Evolutionary conservation across 2,329 filamentous ascomycete genomes (phyloP), one percentile per base, ranked within the genome.

Genomic region (Ceratocystis papillata): DNA sequence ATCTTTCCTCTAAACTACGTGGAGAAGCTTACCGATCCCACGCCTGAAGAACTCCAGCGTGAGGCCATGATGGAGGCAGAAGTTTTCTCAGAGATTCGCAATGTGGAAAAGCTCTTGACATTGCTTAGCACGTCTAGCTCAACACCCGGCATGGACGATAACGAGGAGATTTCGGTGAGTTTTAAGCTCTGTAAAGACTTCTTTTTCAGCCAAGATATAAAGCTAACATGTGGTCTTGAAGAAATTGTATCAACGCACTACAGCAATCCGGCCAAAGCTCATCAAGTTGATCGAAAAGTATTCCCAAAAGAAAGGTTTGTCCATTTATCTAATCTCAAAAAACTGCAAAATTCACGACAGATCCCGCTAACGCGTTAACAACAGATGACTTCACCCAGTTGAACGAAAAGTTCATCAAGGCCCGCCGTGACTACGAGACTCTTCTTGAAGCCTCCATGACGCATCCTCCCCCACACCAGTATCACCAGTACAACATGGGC

Each of bases 351-450:
- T 7, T 25, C 46, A 66, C 25, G 5, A 12, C 30, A 55, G 33
- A 41, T n/a, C 4, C 41, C 44, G 28, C 46, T 63, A 63, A 66
- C 60, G n/a, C 37, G 10, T 41, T 12, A 67, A 22, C 20, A 55
- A 69, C 74, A 96, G 94, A 99, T 76, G 94, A 99, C 75, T 97
- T 99, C 73, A 96, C 94, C 1, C 93, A 97, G 74, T 80, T 99
- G 69, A 99, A 99, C 73, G 94, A 99, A 76, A 97, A 97, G 78
- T 99, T 99, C 76, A 97, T 99, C 80, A 99, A 99, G 77, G 94
- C 94, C 59, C 87, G 94, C 70, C 85, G 93, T 72, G 94, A 99
- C 76, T 99, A 99, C 74, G 94, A 99, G 77, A 87, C 89, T 37
- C 81, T 99, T n/a, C 80, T 99, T 22, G 94, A 99, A 76, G 88